These are phyloP conservation scores for Leucocoprinus birnbaumii DNA, from an alignment of 768 basidiomycete genomes.

Conservation along the genomic window DNA sequence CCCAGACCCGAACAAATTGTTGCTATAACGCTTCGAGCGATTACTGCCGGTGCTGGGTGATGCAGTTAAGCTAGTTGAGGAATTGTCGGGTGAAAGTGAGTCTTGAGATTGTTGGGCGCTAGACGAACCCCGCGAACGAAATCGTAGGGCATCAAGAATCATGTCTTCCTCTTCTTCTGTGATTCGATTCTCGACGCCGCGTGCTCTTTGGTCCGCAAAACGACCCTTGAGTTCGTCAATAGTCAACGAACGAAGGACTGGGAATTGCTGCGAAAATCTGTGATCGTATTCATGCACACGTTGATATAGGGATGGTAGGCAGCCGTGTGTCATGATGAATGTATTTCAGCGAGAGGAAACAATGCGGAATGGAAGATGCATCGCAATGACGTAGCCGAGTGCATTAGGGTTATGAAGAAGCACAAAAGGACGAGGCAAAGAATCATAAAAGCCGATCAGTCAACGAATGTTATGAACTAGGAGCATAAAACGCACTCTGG, in stretches of 20 bases:
- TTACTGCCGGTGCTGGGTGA: conserved; percentile 39
- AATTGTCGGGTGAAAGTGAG: conserved; percentile 22
- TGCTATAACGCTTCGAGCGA: conserved; percentile 75
- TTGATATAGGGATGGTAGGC: background rate
- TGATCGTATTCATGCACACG: conserved; percentile 5
- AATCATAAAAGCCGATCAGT: background rate
- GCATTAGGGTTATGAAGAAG: conserved; percentile 1
- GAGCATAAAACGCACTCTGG: conserved; percentile 67
- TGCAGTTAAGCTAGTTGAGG: conserved; percentile 37
- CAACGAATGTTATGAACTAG: background rate
- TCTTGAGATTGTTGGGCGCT: conserved; percentile 31
- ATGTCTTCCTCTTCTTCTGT: conserved; percentile 85
- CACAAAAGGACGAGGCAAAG: background rate
- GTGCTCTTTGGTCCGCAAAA: conserved; percentile 74
- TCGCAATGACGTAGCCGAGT: conserved; percentile 10
- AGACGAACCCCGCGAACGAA: conserved; percentile 31
- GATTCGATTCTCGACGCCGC: conserved; percentile 65
- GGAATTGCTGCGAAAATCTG: conserved; percentile 81
- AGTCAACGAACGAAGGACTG: conserved; percentile 66
- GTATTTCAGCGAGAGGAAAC: conserved; percentile 10
- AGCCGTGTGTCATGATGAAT: conserved; percentile 2
- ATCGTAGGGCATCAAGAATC: conserved; percentile 67
- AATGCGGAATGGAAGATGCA: conserved; percentile 11
- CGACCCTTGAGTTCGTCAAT: conserved; percentile 62
- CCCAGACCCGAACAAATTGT: conserved; percentile 84